Percentiles rank a stretch among this genome's conserved stretches.
These are phyloP conservation scores for Fusarium praegraminearum DNA, from an alignment of 2,329 filamentous ascomycete species.

Conservation along the genomic window DNA sequence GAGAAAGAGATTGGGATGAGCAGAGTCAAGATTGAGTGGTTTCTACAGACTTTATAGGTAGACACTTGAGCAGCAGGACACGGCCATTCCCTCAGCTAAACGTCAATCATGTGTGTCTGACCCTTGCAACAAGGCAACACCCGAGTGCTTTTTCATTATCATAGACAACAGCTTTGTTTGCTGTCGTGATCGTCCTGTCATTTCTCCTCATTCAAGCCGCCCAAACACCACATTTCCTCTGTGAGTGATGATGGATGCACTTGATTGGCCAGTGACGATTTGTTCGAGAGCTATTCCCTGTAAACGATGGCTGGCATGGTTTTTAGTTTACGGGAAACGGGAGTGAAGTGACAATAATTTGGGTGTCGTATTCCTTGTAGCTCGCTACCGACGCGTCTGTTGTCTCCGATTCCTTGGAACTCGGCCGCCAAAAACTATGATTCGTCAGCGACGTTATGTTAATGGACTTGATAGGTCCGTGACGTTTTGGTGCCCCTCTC, in stretches of 20 bases:
- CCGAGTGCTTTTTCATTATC: background rate
- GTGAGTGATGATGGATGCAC: background rate
- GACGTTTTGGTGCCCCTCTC: background rate
- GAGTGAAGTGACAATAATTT: background rate
- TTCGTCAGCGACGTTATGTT: background rate
- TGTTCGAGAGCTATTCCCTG: rapidly evolving
- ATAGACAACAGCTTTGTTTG: background rate
- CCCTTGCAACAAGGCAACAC: background rate
- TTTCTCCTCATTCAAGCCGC: background rate
- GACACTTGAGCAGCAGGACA: rapidly evolving
- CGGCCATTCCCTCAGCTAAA: rapidly evolving
- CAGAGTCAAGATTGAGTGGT: background rate
- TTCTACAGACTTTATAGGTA: background rate
- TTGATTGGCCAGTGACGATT: background rate
- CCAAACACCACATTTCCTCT: background rate
- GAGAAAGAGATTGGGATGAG: background rate
- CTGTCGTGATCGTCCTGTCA: background rate
- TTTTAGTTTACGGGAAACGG: background rate
- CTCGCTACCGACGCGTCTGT: background rate
- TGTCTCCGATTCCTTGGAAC: too few relatives aligned
- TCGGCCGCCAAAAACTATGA: background rate
- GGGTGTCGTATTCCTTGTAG: rapidly evolving
- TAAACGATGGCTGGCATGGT: background rate
- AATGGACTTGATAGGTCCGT: background rate
- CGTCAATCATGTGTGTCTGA: rapidly evolving